phyloP scores from a whole-genome alignment of 179 eudicot genomes.

The Camellia oleifera region DNA sequence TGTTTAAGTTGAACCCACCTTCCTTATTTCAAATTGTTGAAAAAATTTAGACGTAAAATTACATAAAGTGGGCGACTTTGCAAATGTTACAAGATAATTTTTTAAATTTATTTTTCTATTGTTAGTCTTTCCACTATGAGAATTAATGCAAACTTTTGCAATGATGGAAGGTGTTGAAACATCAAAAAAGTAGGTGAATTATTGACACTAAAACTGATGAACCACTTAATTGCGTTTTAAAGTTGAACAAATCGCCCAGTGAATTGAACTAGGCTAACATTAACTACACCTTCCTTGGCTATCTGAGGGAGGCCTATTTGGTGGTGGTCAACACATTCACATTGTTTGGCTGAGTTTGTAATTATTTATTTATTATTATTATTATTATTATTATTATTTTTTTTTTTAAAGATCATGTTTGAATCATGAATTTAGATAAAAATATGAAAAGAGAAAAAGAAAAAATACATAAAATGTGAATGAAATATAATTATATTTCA shows the following conservation, averaged over 20 bases:
- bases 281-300: background rate
- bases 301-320: background rate
- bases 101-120: background rate
- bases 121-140: background rate
- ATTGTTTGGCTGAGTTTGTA: too few relatives aligned
- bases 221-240: background rate
- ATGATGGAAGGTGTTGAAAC: background rate
- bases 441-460: too few relatives aligned
- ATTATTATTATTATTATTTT: too few relatives aligned
- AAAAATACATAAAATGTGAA: too few relatives aligned
- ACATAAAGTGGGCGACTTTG: too few relatives aligned
- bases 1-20: too few relatives aligned
- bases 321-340: background rate
- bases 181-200: background rate
- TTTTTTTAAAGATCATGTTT: too few relatives aligned
- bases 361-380: too few relatives aligned
- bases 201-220: background rate
- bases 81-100: background rate
- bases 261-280: background rate
- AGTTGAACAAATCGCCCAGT: background rate
- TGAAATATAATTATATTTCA: too few relatives aligned
- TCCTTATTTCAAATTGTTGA: too few relatives aligned
- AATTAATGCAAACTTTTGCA: background rate
- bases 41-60: too few relatives aligned
- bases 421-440: too few relatives aligned